Conservation (phyloP, 2,329 filamentous ascomycete genomes). For the Sporothrix protearum region DNA sequence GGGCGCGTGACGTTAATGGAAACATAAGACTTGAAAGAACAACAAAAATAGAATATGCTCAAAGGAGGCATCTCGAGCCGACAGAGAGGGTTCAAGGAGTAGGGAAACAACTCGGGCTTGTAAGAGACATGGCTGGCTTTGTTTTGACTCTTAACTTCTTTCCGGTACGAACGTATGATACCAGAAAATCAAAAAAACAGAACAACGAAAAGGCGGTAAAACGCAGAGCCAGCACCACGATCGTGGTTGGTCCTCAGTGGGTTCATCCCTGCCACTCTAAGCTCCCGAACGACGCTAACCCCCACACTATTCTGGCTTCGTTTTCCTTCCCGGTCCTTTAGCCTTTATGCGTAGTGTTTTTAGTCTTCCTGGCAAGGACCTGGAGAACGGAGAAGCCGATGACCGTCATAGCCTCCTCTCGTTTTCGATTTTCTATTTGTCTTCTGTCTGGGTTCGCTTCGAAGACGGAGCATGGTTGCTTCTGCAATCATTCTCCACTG, state of each 20-base stretch:
- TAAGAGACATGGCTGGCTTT: background rate
- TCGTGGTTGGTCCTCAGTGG: background rate
- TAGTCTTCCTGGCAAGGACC: background rate
- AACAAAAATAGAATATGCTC: background rate
- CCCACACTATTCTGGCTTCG: conserved; percentile 22
- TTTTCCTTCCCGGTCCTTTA: background rate
- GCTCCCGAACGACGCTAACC: conserved; percentile 14
- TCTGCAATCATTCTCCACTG: background rate
- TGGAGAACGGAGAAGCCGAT: background rate
- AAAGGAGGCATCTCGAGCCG: background rate
- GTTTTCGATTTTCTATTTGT: background rate
- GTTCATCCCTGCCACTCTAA: background rate
- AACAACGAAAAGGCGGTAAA: background rate
- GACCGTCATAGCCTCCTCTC: background rate
- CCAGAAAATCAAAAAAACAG: background rate
- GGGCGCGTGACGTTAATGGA: background rate
- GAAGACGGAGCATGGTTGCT: background rate
- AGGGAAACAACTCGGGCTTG: background rate
- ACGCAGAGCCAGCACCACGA: background rate
- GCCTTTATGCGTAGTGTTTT: no score
- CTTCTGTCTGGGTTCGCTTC: background rate
- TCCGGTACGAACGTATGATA: background rate
- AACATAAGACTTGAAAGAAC: background rate
- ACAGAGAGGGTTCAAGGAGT: background rate
- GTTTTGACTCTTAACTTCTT: background rate